phyloP scores from a whole-genome alignment of 2,329 filamentous ascomycete species.

The Xylariaceae sp. region DNA sequence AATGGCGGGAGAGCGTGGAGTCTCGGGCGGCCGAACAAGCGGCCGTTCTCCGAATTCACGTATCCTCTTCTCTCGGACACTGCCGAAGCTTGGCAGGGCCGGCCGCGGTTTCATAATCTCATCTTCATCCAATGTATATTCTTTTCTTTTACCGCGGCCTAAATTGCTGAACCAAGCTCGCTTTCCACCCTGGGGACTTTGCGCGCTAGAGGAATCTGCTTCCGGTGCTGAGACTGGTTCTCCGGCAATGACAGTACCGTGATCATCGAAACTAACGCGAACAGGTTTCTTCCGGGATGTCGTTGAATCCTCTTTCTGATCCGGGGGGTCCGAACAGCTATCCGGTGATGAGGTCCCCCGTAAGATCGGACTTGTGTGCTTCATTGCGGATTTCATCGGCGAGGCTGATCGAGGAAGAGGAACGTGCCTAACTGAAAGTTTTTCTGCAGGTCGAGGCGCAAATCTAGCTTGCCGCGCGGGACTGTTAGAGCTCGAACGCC shows the following conservation, averaged over 20 bases:
- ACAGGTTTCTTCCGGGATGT: slow-evolving; percentile 58
- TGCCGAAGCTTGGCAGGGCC: slow-evolving; percentile 70
- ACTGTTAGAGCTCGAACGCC: slow-evolving; percentile 50
- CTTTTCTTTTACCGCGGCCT: slow-evolving; percentile 49
- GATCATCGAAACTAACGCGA: slow-evolving; percentile 76
- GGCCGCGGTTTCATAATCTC: slow-evolving; percentile 71
- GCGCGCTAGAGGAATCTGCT: slow-evolving; percentile 38
- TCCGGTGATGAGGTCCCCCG: slow-evolving; percentile 49
- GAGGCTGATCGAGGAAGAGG: slow-evolving; percentile 69
- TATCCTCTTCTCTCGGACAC: slow-evolving; percentile 60
- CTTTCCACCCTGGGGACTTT: slow-evolving; percentile 40
- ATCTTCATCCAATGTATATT: slow-evolving; percentile 53
- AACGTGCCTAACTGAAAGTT: slow-evolving; percentile 57
- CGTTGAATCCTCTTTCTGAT: slow-evolving; percentile 36
- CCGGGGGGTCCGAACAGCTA: slow-evolving; percentile 42
- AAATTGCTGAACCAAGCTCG: slow-evolving; percentile 52
- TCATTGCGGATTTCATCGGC: slow-evolving; percentile 73
- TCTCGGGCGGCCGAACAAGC: slow-evolving; percentile 51
- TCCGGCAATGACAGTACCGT: slow-evolving; percentile 51
- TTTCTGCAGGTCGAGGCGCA: slow-evolving; percentile 49
- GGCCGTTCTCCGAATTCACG: slow-evolving; percentile 53
- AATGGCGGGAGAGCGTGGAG: slow-evolving; percentile 28
- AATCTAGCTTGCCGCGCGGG: slow-evolving; percentile 68
- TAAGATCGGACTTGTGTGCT: slow-evolving; percentile 54
- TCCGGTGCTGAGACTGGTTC: slow-evolving; percentile 40